phyloP scores from a whole-genome alignment of 1,139 yeast species.

The Suhomyces chickasaworum region DNA sequence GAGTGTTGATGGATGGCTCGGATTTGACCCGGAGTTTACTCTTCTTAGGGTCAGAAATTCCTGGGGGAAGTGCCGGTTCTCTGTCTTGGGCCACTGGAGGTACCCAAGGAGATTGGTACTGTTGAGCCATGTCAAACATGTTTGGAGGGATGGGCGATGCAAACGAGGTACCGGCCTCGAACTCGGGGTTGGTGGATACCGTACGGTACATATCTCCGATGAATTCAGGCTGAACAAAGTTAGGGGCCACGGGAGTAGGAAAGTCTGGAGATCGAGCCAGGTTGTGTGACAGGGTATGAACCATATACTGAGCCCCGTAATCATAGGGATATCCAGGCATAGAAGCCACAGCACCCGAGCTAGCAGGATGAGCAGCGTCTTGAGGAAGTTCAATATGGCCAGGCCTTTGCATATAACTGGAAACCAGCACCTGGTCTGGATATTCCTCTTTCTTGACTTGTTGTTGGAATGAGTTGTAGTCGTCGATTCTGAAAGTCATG shows the following conservation, averaged over 20 bases:
- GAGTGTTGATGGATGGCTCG: conserved; percentile 6
- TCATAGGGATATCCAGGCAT: conserved; percentile 2
- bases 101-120: conserved; percentile 4
- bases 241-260: conserved; percentile 4
- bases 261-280: conserved; percentile 4
- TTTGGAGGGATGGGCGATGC: conserved; percentile 5
- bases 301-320: conserved; percentile 4
- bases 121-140: conserved; percentile 5
- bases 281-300: conserved; percentile 1
- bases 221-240: conserved; percentile 5
- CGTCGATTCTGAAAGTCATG: conserved; percentile 37
- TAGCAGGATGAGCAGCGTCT: neutral
- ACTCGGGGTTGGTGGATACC: conserved; percentile 7
- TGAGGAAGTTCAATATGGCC: neutral
- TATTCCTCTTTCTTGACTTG: conserved; percentile 5
- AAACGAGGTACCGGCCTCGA: conserved; percentile 3
- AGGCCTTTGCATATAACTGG: conserved; percentile 1
- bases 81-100: neutral
- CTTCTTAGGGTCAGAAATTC: neutral
- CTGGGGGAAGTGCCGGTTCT: neutral
- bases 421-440: conserved; percentile 1
- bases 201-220: conserved; percentile 10
- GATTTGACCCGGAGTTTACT: conserved; percentile 10
- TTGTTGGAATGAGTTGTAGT: conserved; percentile 29
- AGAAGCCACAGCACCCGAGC: neutral